A percentile compares a stretch with the other conserved stretches of the same genome.
Evolutionary conservation across 306 rosid genomes (phyloP).

Genomic region (Vigna mungo): DNA sequence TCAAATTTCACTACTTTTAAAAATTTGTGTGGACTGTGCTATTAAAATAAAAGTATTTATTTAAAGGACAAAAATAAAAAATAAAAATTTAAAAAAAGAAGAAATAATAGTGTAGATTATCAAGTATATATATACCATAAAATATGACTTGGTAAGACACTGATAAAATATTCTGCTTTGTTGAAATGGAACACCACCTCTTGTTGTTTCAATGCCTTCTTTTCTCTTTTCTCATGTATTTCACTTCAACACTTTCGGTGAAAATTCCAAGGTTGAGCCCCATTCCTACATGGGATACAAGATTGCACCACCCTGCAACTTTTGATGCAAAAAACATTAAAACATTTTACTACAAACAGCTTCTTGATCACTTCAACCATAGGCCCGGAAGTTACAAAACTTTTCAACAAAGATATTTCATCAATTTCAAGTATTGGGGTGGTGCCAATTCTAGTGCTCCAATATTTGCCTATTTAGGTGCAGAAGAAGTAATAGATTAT

Average conservation of each 20-base stretch:
- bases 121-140: no score
- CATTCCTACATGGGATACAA: slow-evolving; percentile 42
- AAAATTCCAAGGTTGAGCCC: slow-evolving; percentile 65
- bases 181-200: slow-evolving; percentile 22
- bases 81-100: no score
- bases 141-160: not conserved
- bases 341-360: slow-evolving; percentile 65
- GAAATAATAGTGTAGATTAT: no score
- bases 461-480: slow-evolving; percentile 69
- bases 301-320: slow-evolving; percentile 32
- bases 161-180: not conserved
- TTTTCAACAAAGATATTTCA: slow-evolving; percentile 69
- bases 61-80: no score
- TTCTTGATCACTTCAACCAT: slow-evolving; percentile 80
- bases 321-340: slow-evolving; percentile 33
- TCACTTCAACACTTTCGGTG: slow-evolving; percentile 34
- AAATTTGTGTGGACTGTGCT: no score
- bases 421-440: slow-evolving; percentile 74
- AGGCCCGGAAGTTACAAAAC: slow-evolving; percentile 62
- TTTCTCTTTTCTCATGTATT: slow-evolving; percentile 40
- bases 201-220: slow-evolving; percentile 35
- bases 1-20: no score
- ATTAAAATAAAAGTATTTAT: no score
- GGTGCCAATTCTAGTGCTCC: slow-evolving; percentile 68
- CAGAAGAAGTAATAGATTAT: slow-evolving; percentile 59